These are phyloP conservation scores for Calocybe gangraenosa DNA, from an alignment of 768 basidiomycete species.

Conservation along the genomic window DNA sequence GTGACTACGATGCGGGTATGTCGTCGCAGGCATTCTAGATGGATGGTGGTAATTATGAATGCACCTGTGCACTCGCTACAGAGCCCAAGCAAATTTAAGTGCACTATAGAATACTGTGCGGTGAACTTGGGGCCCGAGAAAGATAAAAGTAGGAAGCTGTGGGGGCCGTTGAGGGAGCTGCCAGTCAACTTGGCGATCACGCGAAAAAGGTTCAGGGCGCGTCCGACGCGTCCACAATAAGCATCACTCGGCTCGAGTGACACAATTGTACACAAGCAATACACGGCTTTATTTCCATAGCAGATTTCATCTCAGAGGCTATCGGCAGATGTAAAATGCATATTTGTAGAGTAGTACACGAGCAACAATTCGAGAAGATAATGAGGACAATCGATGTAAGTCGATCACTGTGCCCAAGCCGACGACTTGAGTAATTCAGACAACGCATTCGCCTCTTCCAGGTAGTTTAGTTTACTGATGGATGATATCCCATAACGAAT, in stretches of 20 bases:
- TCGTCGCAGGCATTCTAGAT: constrained; percentile 10
- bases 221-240: constrained; percentile 25
- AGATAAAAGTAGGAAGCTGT: constrained; percentile 9
- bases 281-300: constrained; percentile 7
- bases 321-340: no score
- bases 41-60: neutral
- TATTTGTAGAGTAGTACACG: no score
- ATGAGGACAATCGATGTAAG: no score
- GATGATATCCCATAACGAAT: constrained; percentile 79
- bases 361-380: no score
- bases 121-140: neutral
- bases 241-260: constrained; percentile 15
- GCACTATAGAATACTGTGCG: neutral
- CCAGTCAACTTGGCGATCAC: neutral
- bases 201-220: constrained; percentile 11
- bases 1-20: constrained; percentile 13
- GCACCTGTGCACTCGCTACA: no score
- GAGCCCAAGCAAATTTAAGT: neutral
- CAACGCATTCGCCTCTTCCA: constrained; percentile 57
- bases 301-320: no score
- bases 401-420: constrained; percentile 48
- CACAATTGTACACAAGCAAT: constrained; percentile 15
- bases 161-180: constrained; percentile 1
- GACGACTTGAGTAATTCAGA: constrained; percentile 54
- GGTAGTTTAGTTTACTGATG: constrained; percentile 63